Evolutionary conservation across 768 basidiomycete species (phyloP).

Genomic region (Kwoniella pini): DNA sequence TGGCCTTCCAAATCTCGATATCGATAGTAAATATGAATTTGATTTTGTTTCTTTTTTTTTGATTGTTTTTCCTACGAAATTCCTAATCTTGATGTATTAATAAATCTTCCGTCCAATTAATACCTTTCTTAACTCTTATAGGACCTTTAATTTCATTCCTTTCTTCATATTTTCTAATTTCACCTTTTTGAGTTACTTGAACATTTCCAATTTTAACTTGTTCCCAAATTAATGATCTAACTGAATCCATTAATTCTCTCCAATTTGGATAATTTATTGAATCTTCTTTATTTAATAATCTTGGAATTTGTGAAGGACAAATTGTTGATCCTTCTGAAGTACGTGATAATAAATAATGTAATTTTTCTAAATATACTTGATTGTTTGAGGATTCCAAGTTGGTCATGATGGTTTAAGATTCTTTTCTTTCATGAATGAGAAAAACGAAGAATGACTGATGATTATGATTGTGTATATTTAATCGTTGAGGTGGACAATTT

Average conservation of each 20-base stretch:
- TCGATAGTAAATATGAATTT: no score
- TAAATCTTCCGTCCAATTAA: slow-evolving; percentile 22
- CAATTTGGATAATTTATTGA: slow-evolving; percentile 34
- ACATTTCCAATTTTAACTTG: slow-evolving; percentile 25
- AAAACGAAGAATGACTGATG: slow-evolving; percentile 2
- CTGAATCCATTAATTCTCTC: slow-evolving; percentile 39
- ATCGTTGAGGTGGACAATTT: no score
- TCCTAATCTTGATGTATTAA: neutral
- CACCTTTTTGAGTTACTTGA: slow-evolving; percentile 42
- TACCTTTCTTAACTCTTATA: slow-evolving; percentile 38
- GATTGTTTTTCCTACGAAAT: no score
- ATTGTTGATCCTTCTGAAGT: slow-evolving; percentile 25
- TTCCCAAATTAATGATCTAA: slow-evolving; percentile 40
- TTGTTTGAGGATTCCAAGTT: no score
- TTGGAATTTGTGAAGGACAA: slow-evolving; percentile 44
- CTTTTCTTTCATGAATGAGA: no score
- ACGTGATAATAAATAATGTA: slow-evolving; percentile 26
- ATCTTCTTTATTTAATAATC: slow-evolving; percentile 28
- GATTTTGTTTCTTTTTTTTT: no score
- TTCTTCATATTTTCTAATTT: slow-evolving; percentile 22
- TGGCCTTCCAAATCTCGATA: no score
- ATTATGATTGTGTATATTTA: no score
- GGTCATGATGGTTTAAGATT: no score
- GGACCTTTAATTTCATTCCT: slow-evolving; percentile 36
- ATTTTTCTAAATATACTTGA: neutral